Evolutionary conservation across 2,329 filamentous ascomycete genomes (phyloP).

Genomic region (Fusarium paranaense): DNA sequence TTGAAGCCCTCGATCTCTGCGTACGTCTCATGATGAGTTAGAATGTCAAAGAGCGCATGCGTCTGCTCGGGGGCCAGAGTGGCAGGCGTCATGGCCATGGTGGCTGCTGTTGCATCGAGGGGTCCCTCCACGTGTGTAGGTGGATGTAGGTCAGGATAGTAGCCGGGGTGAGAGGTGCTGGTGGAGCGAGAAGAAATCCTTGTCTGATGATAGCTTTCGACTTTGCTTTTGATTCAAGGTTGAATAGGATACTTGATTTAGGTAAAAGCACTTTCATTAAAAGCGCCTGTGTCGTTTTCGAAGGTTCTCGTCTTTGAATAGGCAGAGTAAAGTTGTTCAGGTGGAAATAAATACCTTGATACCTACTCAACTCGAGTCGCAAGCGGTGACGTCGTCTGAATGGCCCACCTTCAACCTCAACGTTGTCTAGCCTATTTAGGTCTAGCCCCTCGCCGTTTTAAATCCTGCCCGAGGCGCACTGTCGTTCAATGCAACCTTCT

Average conservation of each 20-base stretch:
- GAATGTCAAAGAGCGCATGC: conserved; percentile 68
- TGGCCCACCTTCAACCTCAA: conserved; percentile 4
- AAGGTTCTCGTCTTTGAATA: background rate
- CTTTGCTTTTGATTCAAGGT: background rate
- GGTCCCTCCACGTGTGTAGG: background rate
- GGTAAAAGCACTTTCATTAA: background rate
- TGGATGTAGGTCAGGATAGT: background rate
- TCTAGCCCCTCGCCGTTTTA: background rate
- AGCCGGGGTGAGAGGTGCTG: background rate
- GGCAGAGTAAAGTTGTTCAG: background rate
- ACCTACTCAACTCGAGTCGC: background rate
- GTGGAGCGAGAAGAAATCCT: background rate
- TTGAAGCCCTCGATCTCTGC: conserved; percentile 80
- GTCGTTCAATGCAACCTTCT: background rate
- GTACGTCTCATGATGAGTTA: conserved; percentile 70
- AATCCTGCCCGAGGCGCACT: background rate
- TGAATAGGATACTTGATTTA: background rate
- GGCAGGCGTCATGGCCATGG: conserved; percentile 43
- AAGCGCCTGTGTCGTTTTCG: background rate
- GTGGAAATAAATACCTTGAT: background rate
- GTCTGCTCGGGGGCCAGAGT: conserved; percentile 56
- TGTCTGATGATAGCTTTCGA: background rate
- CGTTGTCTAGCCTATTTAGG: conserved; percentile 19
- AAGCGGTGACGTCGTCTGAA: conserved; percentile 30
- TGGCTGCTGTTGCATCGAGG: conserved; percentile 26